phyloP scores from a whole-genome alignment of 805 yeast genomes.

The Ogataea sp. region DNA sequence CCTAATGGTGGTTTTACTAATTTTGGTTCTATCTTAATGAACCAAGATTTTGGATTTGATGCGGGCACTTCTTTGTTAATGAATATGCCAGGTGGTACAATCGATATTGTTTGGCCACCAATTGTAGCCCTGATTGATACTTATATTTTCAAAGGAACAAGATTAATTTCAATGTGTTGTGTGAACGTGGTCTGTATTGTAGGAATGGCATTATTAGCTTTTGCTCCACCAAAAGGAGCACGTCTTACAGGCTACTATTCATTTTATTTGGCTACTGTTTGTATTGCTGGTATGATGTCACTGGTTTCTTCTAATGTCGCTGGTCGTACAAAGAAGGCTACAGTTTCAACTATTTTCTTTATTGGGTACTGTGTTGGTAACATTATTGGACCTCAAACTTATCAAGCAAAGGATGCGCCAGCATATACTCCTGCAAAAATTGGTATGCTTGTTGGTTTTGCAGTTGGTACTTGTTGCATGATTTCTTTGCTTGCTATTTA shows the following conservation, averaged over 20 bases:
- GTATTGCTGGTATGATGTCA: conserved; percentile 13
- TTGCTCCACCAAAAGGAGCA: not conserved
- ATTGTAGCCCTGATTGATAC: conserved; percentile 18
- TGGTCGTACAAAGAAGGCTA: conserved; percentile 57
- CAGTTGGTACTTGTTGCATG: too few relatives aligned
- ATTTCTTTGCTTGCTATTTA: too few relatives aligned
- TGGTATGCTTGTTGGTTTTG: too few relatives aligned
- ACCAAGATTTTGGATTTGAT: conserved; percentile 22
- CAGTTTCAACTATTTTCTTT: conserved; percentile 44
- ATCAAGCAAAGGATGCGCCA: too few relatives aligned
- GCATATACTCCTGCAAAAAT: too few relatives aligned
- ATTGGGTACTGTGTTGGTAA: conserved; percentile 60
- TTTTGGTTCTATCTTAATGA: conserved; percentile 32
- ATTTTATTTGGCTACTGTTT: not conserved
- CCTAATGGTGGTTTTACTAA: conserved; percentile 32
- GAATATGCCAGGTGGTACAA: conserved; percentile 26
- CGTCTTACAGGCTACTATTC: not conserved
- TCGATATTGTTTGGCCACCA: conserved; percentile 18
- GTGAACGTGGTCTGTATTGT: not conserved
- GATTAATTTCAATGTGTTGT: conserved; percentile 6
- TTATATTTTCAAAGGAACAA: conserved; percentile 1
- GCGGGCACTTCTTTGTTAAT: conserved; percentile 23
- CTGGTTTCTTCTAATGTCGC: conserved; percentile 35
- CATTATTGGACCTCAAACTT: conserved; percentile 65
- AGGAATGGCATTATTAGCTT: not conserved